phyloP scores from a whole-genome alignment of 2,329 filamentous ascomycete genomes.

The Claviceps fusiformis region DNA sequence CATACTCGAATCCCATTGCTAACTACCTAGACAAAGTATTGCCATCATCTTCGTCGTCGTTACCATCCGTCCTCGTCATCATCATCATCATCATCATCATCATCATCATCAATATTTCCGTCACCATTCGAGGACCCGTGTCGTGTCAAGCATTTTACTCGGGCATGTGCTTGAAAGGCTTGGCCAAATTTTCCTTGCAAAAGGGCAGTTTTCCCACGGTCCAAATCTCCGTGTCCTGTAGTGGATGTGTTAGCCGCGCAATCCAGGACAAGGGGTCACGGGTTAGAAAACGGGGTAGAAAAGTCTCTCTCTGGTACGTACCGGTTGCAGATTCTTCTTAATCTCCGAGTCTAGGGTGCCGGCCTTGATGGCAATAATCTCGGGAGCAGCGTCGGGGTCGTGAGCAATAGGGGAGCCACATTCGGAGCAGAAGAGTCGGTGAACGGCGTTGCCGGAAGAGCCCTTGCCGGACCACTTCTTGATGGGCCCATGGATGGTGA shows the following conservation, averaged over 20 bases:
- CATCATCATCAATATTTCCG: background rate
- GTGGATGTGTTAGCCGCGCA: background rate
- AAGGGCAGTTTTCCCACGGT: constrained; percentile 55
- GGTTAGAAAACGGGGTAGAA: background rate
- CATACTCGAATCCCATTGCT: background rate
- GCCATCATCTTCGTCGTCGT: too few relatives aligned
- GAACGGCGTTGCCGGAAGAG: constrained; percentile 47
- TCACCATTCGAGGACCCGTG: background rate
- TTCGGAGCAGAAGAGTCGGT: constrained; percentile 56
- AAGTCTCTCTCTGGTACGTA: constrained; percentile 18
- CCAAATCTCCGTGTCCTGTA: constrained; percentile 56
- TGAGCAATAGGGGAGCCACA: constrained; percentile 59
- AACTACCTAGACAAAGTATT: background rate
- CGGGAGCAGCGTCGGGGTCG: constrained; percentile 55
- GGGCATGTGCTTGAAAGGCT: constrained; percentile 52
- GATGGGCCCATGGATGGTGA: constrained; percentile 47
- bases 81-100: background rate
- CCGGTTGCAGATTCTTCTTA: constrained; percentile 55
- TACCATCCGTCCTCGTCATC: too few relatives aligned
- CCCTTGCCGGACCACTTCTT: constrained; percentile 51
- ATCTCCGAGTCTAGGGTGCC: constrained; percentile 49
- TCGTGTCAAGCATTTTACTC: constrained; percentile 23
- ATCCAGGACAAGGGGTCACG: too few relatives aligned
- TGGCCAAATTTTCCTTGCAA: constrained; percentile 50
- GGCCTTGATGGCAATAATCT: constrained; percentile 56